Evolutionary conservation across 2,329 filamentous ascomycete genomes (phyloP), one percentile per base, ranked within the genome.

Genomic region (Fusarium musae): DNA sequence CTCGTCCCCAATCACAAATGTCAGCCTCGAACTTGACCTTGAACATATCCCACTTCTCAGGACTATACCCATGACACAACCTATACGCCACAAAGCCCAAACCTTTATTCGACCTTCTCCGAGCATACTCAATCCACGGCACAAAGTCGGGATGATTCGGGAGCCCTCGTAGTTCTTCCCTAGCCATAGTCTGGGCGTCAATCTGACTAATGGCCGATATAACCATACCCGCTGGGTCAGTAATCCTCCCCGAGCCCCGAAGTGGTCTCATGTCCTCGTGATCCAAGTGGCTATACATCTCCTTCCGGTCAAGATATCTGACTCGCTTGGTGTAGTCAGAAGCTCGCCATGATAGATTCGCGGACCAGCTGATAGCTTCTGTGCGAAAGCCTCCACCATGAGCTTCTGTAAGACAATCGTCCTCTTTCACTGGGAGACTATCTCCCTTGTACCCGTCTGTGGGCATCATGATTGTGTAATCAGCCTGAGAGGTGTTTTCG

Each of bases 371-470:
- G 19, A 78, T 77, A 0, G 67, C 44, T 0, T 70, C 19, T 50
- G 61, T 56, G 5, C 70, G 53, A 12, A 70, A 70, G 0, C 43
- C 46, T 15, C 30, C 21, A 1, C 13, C n/a, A 6, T 70, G 62
- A 15, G 37, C 67, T 7, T 30, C 43, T 28, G 61, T 56, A 2
- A 70, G 21, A 2, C n/a, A 28, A 19, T 49, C 58, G 10, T 59
- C 30, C 6, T 76, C 73, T 43, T 78, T 66, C 0, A 66, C 46
- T 0, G 66, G 56, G 1, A 77, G 56, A 10, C 11, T 58, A 6
- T 72, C 70, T 17, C 79, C 79, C 17, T 74, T 72, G 28, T 80
- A 80, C 0, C 79, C 79, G n/a, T 80, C 78, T 19, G 71, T 78
- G 8, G 79, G 75, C 16, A 80, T 32, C 36, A 75, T 76, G 8